phyloP scores from a whole-genome alignment of 176 grass and related monocot species.

The Avena eriantha region DNA sequence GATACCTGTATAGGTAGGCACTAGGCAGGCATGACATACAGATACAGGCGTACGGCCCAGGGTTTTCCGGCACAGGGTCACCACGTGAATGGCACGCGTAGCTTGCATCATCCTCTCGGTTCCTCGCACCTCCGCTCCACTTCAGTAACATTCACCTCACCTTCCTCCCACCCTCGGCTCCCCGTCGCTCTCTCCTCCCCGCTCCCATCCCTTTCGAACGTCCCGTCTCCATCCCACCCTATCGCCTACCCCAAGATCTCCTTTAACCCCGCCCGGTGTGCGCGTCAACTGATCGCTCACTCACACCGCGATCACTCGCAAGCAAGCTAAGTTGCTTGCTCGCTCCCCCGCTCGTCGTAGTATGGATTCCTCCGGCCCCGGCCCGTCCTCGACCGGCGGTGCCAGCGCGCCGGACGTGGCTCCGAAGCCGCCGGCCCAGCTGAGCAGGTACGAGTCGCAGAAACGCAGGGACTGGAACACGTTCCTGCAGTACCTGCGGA shows the following conservation, averaged over 20 bases:
- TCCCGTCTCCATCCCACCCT: constrained; percentile 57
- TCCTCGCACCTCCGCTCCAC: constrained; percentile 37
- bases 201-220: constrained; percentile 54
- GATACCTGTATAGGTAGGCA: too few species aligned
- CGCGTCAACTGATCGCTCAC: constrained; percentile 40
- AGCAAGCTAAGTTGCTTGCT: neutral
- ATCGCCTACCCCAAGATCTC: constrained; percentile 25
- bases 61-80: constrained; percentile 35
- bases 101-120: constrained; percentile 36
- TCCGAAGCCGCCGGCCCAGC: constrained; percentile 40
- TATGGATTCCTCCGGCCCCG: constrained; percentile 53
- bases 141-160: constrained; percentile 50
- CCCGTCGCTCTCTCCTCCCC: constrained; percentile 59
- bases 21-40: too few species aligned
- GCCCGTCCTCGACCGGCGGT: constrained; percentile 17
- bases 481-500: constrained; percentile 97
- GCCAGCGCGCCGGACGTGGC: neutral
- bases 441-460: constrained; percentile 96
- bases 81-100: constrained; percentile 49
- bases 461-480: constrained; percentile 99
- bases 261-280: constrained; percentile 44
- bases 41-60: too few species aligned
- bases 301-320: constrained; percentile 25
- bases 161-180: constrained; percentile 40
- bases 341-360: neutral